Evolutionary conservation across 108 stramenopile genomes (phyloP).

Genomic region (Conticribra weissflogii): DNA sequence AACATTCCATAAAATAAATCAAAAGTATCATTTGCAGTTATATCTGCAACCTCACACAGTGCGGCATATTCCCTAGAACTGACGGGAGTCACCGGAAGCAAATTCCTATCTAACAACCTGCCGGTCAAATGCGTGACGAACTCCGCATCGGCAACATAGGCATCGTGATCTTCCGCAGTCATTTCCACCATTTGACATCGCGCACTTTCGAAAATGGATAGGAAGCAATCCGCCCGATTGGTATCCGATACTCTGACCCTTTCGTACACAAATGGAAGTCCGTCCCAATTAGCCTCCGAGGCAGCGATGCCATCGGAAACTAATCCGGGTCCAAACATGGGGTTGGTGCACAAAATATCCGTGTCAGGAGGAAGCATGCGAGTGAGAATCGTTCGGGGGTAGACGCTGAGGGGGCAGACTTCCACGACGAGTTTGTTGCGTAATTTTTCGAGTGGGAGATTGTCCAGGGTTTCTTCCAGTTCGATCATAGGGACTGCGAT

Average conservation of each 20-base stretch:
- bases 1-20: slow-evolving; percentile 96
- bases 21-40: slow-evolving; percentile 89
- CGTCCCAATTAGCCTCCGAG: too few species aligned
- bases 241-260: slow-evolving; percentile 78
- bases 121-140: slow-evolving; percentile 96
- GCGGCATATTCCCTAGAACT: slow-evolving; percentile 91
- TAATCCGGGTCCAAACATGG: slow-evolving; percentile 87
- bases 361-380: slow-evolving; percentile 75
- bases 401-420: slow-evolving; percentile 70
- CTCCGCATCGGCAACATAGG: slow-evolving; percentile 91
- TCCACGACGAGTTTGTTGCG: slow-evolving; percentile 82
- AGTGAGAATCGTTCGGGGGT: slow-evolving; percentile 73
- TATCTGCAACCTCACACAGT: slow-evolving; percentile 89
- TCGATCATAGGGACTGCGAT: slow-evolving; percentile 80
- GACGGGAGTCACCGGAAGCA: slow-evolving; percentile 90
- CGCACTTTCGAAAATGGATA: slow-evolving; percentile 88
- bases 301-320: too few species aligned
- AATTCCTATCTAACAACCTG: slow-evolving; percentile 82
- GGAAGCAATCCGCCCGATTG: slow-evolving; percentile 79
- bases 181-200: slow-evolving; percentile 93
- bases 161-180: slow-evolving; percentile 91
- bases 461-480: slow-evolving; percentile 70
- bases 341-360: slow-evolving; percentile 93
- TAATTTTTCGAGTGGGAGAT: slow-evolving; percentile 60
- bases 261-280: slow-evolving; percentile 92